These are phyloP conservation scores for Citrus inodora DNA, from an alignment of 345 rosid species.

Conservation along the genomic window DNA sequence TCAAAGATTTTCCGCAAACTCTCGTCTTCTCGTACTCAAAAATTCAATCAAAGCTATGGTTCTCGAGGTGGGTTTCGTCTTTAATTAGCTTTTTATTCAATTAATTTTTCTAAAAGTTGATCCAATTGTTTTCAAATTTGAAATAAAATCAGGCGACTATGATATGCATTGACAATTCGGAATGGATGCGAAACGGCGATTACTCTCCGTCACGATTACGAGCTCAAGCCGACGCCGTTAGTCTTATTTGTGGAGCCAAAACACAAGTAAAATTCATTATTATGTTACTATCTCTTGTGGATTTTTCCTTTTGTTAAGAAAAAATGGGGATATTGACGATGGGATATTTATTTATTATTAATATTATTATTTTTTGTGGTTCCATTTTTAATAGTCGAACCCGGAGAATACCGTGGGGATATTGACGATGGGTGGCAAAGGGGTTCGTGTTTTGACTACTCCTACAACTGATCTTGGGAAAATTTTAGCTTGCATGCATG, in stretches of 20 bases:
- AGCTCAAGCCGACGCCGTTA: slow-evolving; percentile 77
- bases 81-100: neutral
- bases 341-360: neutral
- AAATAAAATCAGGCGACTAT: slow-evolving; percentile 57
- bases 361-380: neutral
- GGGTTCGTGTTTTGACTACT: slow-evolving; percentile 69
- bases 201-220: slow-evolving; percentile 65
- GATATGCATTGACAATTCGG: slow-evolving; percentile 84
- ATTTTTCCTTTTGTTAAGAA: neutral
- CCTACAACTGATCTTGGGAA: slow-evolving; percentile 80
- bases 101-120: neutral
- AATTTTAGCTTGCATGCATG: slow-evolving; percentile 78
- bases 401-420: slow-evolving; percentile 87
- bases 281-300: neutral
- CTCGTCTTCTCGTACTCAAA: neutral
- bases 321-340: neutral
- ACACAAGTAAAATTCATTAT: slow-evolving; percentile 46
- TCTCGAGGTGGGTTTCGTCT: slow-evolving; percentile 51
- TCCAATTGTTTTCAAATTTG: neutral
- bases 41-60: slow-evolving; percentile 38
- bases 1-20: neutral
- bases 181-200: slow-evolving; percentile 91
- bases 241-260: slow-evolving; percentile 73
- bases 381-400: slow-evolving; percentile 45
- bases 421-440: slow-evolving; percentile 84